Evolutionary conservation across 2,329 filamentous ascomycete genomes (phyloP), one percentile per base, ranked within the genome.

Genomic region (Xylariaceae sp.): DNA sequence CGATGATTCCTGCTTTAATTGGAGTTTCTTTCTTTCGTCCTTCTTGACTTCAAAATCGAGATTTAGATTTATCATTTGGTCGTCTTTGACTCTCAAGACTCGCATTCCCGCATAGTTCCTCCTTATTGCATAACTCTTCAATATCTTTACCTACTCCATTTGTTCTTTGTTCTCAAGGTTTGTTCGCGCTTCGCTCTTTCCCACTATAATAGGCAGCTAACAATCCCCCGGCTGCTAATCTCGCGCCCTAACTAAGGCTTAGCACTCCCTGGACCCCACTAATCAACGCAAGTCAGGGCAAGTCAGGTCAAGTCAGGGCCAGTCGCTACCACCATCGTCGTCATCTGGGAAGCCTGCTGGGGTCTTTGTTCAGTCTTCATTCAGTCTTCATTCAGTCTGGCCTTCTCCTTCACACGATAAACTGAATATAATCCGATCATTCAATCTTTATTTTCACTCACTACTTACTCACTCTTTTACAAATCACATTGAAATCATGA

Each of bases 401-500:
- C 23, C 23, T 30, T 30, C 23, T 30, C 4, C 23, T 30, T 30
- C 4, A 30, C 23, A 53, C 54, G 61, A 61, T 8, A 34, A 51
- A 35, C 9, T 42, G 3, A 13, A 42, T 30, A 30, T 30, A 42
- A 42, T 42, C 37, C 37, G 37, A 30, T 30, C 23, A 5, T 30
- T 5, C 23, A 30, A 4, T 30, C 23, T 30, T 30, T 30, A 4
- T 4, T 5, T 30, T 30, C 23, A 30, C 23, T 30, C 23, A 30
- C 5, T 30, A 42, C 9, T 10, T 8, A 42, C 37, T 13, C 13
- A 42, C 9, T 10, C 13, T 10, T 13, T 10, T 42, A 13, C 37
- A 42, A 10, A 42, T n/a, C 42, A 45, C n/a, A 17, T n/a, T 2
- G 13, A 6, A 55, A 75, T 50, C 69, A 87, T 86, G 83, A 77